Evolutionary conservation across 2,329 filamentous ascomycete species (phyloP).

Genomic region (Xylariaceae sp.): DNA sequence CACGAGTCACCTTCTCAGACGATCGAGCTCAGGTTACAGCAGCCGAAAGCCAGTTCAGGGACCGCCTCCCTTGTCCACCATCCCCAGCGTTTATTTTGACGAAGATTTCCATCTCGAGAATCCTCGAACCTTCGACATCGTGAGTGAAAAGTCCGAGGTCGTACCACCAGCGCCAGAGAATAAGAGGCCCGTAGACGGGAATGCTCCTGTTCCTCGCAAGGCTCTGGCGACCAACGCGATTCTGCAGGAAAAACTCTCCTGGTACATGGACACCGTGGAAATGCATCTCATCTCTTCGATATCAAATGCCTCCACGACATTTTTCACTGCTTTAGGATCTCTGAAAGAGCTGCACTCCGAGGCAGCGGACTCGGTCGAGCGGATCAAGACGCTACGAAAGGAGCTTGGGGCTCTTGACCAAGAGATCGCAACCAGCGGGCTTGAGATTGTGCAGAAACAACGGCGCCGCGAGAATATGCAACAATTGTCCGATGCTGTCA

Average conservation of each 20-base stretch:
- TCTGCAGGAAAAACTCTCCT: constrained; percentile 93
- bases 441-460: constrained; percentile 80
- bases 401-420: constrained; percentile 78
- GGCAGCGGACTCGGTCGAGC: constrained; percentile 81
- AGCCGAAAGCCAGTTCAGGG: constrained; percentile 61
- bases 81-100: constrained; percentile 90
- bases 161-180: constrained; percentile 60
- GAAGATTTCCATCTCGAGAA: constrained; percentile 94
- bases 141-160: constrained; percentile 95
- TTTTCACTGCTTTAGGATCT: constrained; percentile 90
- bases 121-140: constrained; percentile 90
- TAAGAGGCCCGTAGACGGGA: constrained; percentile 51
- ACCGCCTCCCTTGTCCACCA: constrained; percentile 82
- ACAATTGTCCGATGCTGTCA: constrained; percentile 74
- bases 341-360: constrained; percentile 87
- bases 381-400: constrained; percentile 73
- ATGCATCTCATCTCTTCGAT: constrained; percentile 96
- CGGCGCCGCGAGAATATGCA: constrained; percentile 77
- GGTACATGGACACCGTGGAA: constrained; percentile 99
- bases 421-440: constrained; percentile 77
- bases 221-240: constrained; percentile 94
- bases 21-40: constrained; percentile 44
- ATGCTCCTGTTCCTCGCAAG: constrained; percentile 63
- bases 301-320: constrained; percentile 89
- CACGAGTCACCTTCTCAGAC: constrained; percentile 30